Percentiles rank a stretch among this genome's conserved stretches.
phyloP scores from a whole-genome alignment of 2,329 filamentous ascomycete genomes.

The Sporothrix humicola region DNA sequence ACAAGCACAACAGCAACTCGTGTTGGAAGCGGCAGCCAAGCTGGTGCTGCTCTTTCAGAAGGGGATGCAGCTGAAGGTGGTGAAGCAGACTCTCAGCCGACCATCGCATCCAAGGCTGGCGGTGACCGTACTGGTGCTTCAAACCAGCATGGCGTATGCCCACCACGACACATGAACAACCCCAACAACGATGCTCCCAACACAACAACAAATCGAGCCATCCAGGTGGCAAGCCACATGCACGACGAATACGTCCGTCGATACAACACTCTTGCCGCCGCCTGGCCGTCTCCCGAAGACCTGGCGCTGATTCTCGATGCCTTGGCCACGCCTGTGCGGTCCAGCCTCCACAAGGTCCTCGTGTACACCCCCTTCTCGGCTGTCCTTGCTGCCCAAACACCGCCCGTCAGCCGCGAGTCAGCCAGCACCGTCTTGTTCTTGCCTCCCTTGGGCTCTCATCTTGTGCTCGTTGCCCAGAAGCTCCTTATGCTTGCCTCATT shows the following conservation, averaged over 20 bases:
- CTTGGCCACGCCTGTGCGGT: conserved; percentile 4
- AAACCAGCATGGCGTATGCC: background rate
- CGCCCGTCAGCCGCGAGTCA: background rate
- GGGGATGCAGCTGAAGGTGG: background rate
- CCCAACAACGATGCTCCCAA: background rate
- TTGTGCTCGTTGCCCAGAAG: conserved; percentile 45
- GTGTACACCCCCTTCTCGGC: conserved; percentile 29
- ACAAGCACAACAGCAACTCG: background rate
- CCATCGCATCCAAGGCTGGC: background rate
- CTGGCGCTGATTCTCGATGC: conserved; percentile 13
- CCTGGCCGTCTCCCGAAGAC: conserved; percentile 30
- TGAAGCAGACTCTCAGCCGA: background rate
- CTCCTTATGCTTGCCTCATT: conserved; percentile 45
- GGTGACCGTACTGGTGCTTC: background rate
- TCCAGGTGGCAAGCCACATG: conserved; percentile 1
- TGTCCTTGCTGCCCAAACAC: conserved; percentile 22
- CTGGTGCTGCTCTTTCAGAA: background rate
- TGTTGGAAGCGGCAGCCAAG: background rate
- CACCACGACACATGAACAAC: background rate
- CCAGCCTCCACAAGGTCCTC: conserved; percentile 22
- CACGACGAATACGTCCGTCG: conserved; percentile 28
- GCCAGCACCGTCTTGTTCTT: conserved; percentile 20
- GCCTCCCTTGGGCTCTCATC: conserved; percentile 39
- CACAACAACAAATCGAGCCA: background rate
- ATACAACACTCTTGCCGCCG: conserved; percentile 27